Conservation (phyloP, 208 protist genomes). For the Plasmodiophora brassicae region DNA sequence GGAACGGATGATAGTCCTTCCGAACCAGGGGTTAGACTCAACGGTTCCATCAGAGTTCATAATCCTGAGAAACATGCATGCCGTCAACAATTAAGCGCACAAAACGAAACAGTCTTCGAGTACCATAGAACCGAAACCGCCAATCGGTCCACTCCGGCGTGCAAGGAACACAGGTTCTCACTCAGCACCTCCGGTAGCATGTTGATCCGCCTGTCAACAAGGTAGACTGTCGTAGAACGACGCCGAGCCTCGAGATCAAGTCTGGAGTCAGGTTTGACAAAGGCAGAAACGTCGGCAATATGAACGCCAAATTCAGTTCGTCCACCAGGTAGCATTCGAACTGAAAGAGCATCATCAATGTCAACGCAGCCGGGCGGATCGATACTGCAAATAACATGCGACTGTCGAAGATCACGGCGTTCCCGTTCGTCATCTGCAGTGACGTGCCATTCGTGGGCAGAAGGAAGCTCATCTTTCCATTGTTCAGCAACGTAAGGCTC, state of each 20-base stretch:
- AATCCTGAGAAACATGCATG: slow-evolving; percentile 28
- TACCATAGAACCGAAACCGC: slow-evolving; percentile 73
- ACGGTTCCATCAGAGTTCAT: neutral
- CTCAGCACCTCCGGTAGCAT: slow-evolving; percentile 74
- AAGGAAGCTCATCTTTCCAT: neutral
- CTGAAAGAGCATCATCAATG: slow-evolving; percentile 67
- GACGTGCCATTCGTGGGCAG: slow-evolving; percentile 35
- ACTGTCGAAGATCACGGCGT: slow-evolving; percentile 53
- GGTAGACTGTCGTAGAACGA: slow-evolving; percentile 68
- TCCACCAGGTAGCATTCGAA: neutral
- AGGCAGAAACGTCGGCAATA: slow-evolving; percentile 84
- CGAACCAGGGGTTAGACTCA: slow-evolving; percentile 45
- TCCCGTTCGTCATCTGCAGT: slow-evolving; percentile 40
- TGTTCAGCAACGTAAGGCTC: slow-evolving; percentile 32
- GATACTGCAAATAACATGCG: slow-evolving; percentile 50
- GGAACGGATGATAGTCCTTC: slow-evolving; percentile 64
- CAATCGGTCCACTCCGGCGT: slow-evolving; percentile 66
- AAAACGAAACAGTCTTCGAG: slow-evolving; percentile 52
- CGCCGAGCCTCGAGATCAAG: slow-evolving; percentile 71
- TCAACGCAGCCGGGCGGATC: slow-evolving; percentile 64
- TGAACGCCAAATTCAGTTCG: slow-evolving; percentile 68
- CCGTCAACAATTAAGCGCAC: slow-evolving; percentile 28
- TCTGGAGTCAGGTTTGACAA: slow-evolving; percentile 62
- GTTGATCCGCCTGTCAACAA: slow-evolving; percentile 61
- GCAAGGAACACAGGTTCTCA: slow-evolving; percentile 78